Conservation (phyloP, 371 early-diverging fungal genomes). For the Thermomucor indicae-seudaticae region DNA sequence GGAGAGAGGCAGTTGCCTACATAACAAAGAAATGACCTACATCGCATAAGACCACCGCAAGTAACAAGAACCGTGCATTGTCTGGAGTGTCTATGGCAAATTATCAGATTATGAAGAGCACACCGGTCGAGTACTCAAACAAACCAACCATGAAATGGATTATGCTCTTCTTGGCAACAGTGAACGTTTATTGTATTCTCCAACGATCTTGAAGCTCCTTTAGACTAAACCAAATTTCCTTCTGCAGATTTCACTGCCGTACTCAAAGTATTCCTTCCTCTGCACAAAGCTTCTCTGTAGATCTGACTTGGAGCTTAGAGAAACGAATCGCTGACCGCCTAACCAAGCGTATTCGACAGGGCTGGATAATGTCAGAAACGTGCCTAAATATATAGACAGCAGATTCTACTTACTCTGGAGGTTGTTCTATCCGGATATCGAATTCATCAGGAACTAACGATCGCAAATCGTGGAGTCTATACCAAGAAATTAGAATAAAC, state of each 20-base stretch:
- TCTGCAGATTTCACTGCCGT: slow-evolving; percentile 52
- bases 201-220: too few relatives aligned
- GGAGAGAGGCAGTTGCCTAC: too few relatives aligned
- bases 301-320: slow-evolving; percentile 38
- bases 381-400: neutral
- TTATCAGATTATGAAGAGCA: too few relatives aligned
- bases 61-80: too few relatives aligned
- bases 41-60: too few relatives aligned
- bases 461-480: slow-evolving; percentile 60
- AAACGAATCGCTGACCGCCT: slow-evolving; percentile 45
- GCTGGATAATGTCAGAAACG: slow-evolving; percentile 13
- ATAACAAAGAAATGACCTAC: too few relatives aligned
- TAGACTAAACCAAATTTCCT: slow-evolving; percentile 40
- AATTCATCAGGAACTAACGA: slow-evolving; percentile 57
- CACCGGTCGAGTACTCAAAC: too few relatives aligned
- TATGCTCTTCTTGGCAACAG: too few relatives aligned
- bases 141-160: too few relatives aligned
- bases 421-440: slow-evolving; percentile 57
- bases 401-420: slow-evolving; percentile 54
- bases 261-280: slow-evolving; percentile 56
- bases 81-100: too few relatives aligned
- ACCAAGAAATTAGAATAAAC: neutral
- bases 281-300: slow-evolving; percentile 46
- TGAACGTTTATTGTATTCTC: too few relatives aligned
- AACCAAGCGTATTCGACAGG: slow-evolving; percentile 55